phyloP scores from a whole-genome alignment of 805 yeast genomes.

The Kuraishia hungarica region DNA sequence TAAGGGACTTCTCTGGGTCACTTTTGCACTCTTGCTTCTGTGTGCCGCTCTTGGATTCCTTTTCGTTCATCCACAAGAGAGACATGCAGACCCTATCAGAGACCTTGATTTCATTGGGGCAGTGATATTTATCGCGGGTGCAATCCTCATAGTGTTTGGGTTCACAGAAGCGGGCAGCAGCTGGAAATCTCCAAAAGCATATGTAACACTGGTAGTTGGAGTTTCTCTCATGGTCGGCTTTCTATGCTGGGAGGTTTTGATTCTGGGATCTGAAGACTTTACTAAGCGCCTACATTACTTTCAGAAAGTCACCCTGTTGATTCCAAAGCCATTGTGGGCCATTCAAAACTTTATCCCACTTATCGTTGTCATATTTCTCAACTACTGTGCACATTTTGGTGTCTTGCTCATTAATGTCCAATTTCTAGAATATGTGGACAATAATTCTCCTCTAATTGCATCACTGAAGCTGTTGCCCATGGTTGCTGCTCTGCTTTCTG shows the following conservation, averaged over 20 bases:
- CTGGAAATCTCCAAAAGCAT: constrained; percentile 32
- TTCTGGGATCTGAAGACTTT: background rate
- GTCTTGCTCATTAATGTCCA: background rate
- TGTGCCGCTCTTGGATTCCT: constrained; percentile 16
- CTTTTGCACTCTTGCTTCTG: constrained; percentile 22
- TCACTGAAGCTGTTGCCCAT: background rate
- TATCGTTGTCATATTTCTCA: background rate
- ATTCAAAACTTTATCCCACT: constrained; percentile 15
- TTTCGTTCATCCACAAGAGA: constrained; percentile 19
- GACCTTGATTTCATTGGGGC: constrained; percentile 23
- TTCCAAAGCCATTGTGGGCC: constrained; percentile 19
- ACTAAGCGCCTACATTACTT: background rate
- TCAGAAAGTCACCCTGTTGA: constrained; percentile 11
- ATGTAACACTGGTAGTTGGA: constrained; percentile 32
- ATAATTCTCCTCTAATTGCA: background rate
- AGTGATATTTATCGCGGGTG: constrained; percentile 23
- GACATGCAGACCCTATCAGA: constrained; percentile 11
- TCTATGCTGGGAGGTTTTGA: constrained; percentile 20
- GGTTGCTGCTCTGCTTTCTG: background rate
- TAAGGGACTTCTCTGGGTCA: constrained; percentile 27
- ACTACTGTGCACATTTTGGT: background rate
- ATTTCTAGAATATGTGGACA: background rate
- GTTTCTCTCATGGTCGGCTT: constrained; percentile 17
- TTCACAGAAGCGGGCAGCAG: constrained; percentile 35
- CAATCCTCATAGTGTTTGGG: constrained; percentile 30